phyloP scores from a whole-genome alignment of 805 yeast species.

The Scheffersomyces stipitis region DNA sequence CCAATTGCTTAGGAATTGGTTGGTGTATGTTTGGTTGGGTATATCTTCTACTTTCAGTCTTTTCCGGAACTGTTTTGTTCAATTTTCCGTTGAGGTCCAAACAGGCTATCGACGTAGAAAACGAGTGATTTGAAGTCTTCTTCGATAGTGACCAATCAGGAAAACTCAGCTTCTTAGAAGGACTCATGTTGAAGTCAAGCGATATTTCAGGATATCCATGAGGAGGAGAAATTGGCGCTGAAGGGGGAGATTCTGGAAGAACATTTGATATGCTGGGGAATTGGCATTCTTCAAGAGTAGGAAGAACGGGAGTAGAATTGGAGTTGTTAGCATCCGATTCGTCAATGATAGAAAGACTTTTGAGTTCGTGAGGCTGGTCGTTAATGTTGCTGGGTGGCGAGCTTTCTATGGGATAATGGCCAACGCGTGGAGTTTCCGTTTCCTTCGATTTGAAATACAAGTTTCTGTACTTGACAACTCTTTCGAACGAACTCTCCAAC shows the following conservation, averaged over 20 bases:
- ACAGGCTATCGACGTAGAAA: slow-evolving; percentile 31
- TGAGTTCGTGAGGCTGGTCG: slow-evolving; percentile 12
- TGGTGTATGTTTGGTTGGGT: slow-evolving; percentile 9
- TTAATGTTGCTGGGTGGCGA: slow-evolving; percentile 4
- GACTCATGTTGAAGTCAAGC: slow-evolving; percentile 1
- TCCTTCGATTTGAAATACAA: slow-evolving; percentile 18
- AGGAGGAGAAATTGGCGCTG: slow-evolving; percentile 41
- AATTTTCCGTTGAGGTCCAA: slow-evolving; percentile 15
- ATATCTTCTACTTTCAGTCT: slow-evolving; percentile 1
- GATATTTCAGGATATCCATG: slow-evolving; percentile 5
- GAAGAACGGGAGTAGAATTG: not conserved
- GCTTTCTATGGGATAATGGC: not conserved
- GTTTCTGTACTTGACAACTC: slow-evolving; percentile 44
- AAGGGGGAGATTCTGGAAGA: slow-evolving; percentile 46
- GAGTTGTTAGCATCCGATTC: slow-evolving; percentile 7
- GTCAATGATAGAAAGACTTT: slow-evolving; percentile 8
- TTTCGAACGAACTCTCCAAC: slow-evolving; percentile 38
- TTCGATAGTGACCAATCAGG: slow-evolving; percentile 12
- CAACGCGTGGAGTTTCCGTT: no score
- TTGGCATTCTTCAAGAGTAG: not conserved
- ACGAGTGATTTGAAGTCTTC: slow-evolving; percentile 20
- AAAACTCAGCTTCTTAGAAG: slow-evolving; percentile 3
- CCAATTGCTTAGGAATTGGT: slow-evolving; percentile 20
- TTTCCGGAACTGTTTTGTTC: slow-evolving; percentile 1
- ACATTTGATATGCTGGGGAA: slow-evolving; percentile 18